These are phyloP conservation scores for Sonneratia caseolaris DNA, from an alignment of 345 rosid genomes.

Conservation along the genomic window DNA sequence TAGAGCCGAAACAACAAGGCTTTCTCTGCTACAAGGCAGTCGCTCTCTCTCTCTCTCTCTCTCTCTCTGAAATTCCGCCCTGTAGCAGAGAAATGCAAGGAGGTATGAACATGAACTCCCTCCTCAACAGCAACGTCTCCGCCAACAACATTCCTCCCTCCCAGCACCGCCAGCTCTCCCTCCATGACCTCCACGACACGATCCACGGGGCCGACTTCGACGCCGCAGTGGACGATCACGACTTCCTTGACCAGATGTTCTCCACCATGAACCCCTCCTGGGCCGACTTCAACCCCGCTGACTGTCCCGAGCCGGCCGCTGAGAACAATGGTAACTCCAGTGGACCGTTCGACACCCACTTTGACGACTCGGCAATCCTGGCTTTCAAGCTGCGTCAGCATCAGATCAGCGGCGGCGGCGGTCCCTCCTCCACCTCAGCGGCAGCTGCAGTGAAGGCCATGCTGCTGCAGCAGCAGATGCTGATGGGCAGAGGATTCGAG, in stretches of 20 bases:
- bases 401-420: no score
- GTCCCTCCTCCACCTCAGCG: no score
- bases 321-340: constrained; percentile 19
- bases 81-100: constrained; percentile 37
- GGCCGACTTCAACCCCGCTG: constrained; percentile 26
- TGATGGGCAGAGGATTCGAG: constrained; percentile 38
- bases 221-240: constrained; percentile 38
- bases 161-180: constrained; percentile 9
- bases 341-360: constrained; percentile 14
- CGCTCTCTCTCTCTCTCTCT: background rate
- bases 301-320: constrained; percentile 11
- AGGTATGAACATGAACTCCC: constrained; percentile 14
- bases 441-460: no score
- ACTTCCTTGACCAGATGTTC: constrained; percentile 75
- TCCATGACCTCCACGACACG: constrained; percentile 1
- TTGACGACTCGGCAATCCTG: constrained; percentile 29
- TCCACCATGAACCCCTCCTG: constrained; percentile 57
- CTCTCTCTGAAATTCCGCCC: constrained; percentile 21
- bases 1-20: no score
- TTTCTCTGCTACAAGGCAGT: no score
- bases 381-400: constrained; percentile 3
- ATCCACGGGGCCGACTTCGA: constrained; percentile 12
- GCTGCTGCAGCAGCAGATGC: constrained; percentile 22
- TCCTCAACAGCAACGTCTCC: constrained; percentile 2
- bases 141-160: background rate